phyloP scores from a whole-genome alignment of 129 eudicot genomes.

The Flaveria sonorensis region DNA sequence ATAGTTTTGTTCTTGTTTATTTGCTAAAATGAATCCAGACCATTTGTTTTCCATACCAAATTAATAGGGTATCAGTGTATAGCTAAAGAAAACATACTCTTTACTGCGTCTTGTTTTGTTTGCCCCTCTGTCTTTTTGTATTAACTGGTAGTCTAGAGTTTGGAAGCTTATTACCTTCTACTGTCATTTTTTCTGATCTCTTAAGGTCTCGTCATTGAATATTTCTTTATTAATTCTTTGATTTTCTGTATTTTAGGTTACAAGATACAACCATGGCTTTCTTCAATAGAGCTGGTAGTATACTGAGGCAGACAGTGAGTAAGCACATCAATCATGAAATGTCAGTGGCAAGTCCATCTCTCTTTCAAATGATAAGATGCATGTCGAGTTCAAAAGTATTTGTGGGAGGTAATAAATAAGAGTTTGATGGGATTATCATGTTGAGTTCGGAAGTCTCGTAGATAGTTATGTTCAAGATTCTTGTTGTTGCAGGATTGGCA shows the following conservation, averaged over 20 bases:
- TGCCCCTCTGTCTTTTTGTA: neutral
- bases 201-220: neutral
- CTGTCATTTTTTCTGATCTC: neutral
- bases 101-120: neutral
- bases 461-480: neutral
- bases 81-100: too few species aligned
- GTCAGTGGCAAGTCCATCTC: slow-evolving; percentile 53
- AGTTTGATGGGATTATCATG: neutral
- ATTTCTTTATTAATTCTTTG: neutral
- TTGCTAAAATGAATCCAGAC: too few species aligned
- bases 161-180: neutral
- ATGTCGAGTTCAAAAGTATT: slow-evolving; percentile 76
- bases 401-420: slow-evolving; percentile 60
- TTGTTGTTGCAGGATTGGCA: slow-evolving; percentile 67
- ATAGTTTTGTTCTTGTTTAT: neutral
- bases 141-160: neutral
- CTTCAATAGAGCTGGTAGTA: slow-evolving; percentile 56
- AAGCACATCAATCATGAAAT: slow-evolving; percentile 50
- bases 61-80: too few species aligned
- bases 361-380: slow-evolving; percentile 71
- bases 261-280: slow-evolving; percentile 63
- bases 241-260: slow-evolving; percentile 33
- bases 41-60: too few species aligned
- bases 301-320: slow-evolving; percentile 47
- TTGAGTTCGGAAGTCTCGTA: neutral